Conservation (phyloP, 352 stramenopile species). For the Peronosclerospora sorghi region DNA sequence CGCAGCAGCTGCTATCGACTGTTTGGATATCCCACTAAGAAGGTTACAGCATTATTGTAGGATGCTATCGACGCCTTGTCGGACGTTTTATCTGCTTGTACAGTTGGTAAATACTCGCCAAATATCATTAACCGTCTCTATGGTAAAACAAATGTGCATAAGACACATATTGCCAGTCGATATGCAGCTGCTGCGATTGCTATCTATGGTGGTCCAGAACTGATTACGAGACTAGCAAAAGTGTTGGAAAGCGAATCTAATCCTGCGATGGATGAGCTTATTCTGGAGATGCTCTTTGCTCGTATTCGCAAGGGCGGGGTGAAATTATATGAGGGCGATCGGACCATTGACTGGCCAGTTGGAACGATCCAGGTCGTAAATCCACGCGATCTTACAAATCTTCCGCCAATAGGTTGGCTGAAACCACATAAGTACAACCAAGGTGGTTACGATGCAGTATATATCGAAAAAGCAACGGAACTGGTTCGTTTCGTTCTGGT, state of each 20-base stretch:
- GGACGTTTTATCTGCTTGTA: not conserved
- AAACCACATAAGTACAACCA: not conserved
- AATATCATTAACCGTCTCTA: conserved; percentile 3
- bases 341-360: not conserved
- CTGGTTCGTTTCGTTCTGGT: conserved; percentile 10
- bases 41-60: not conserved
- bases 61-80: conserved; percentile 4
- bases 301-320: conserved; percentile 5
- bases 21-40: conserved; percentile 1
- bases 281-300: conserved; percentile 6
- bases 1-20: not conserved
- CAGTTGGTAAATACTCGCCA: not conserved
- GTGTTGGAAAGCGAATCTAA: not conserved
- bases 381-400: not conserved
- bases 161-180: not conserved
- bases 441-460: conserved; percentile 9
- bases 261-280: conserved; percentile 5
- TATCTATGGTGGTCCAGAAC: not conserved
- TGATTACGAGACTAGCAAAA: conserved; percentile 2
- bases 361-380: not conserved
- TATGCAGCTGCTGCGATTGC: conserved; percentile 3
- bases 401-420: not conserved
- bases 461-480: conserved; percentile 1
- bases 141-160: no score
- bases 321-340: not conserved